Percentiles rank a stretch among this genome's conserved stretches.
Evolutionary conservation across 2,329 filamentous ascomycete species (phyloP).

Genomic region (Cladosporium halotolerans): DNA sequence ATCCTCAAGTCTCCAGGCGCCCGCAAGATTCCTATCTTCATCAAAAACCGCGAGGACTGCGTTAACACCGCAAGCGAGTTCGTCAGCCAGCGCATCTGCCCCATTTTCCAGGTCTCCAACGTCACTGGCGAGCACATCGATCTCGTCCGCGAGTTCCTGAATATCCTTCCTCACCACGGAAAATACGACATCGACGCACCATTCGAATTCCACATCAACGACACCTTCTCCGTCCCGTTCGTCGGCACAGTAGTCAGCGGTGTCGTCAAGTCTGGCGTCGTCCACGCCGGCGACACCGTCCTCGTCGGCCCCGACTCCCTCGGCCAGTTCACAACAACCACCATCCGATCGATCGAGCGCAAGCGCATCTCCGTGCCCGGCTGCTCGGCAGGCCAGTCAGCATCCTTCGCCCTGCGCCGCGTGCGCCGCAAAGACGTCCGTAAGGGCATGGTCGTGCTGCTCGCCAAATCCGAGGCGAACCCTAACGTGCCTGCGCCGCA

Average conservation of each 20-base stretch:
- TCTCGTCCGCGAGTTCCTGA: constrained; percentile 84
- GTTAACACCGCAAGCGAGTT: constrained; percentile 95
- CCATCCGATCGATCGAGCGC: constrained; percentile 85
- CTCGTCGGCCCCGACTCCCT: constrained; percentile 85
- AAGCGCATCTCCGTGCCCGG: constrained; percentile 86
- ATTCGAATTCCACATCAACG: constrained; percentile 93
- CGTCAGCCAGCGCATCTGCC: constrained; percentile 89
- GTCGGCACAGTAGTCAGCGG: constrained; percentile 94
- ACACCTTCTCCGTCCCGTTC: constrained; percentile 96
- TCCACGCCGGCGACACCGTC: constrained; percentile 85
- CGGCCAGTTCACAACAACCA: constrained; percentile 81
- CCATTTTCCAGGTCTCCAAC: constrained; percentile 96
- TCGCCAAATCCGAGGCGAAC: constrained; percentile 63
- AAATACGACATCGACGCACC: constrained; percentile 82
- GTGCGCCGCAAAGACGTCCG: constrained; percentile 85
- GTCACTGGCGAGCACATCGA: constrained; percentile 90
- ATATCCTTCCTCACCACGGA: constrained; percentile 90
- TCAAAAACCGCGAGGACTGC: constrained; percentile 84
- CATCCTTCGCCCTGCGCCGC: constrained; percentile 82
- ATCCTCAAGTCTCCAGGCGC: constrained; percentile 93
- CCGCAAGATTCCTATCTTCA: constrained; percentile 91
- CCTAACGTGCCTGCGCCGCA: constrained; percentile 29
- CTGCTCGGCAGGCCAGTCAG: constrained; percentile 85
- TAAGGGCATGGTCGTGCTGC: constrained; percentile 95
- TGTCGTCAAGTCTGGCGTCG: constrained; percentile 74